Conservation (phyloP, 208 protist genomes). For the Strigomonas culicis region DNA sequence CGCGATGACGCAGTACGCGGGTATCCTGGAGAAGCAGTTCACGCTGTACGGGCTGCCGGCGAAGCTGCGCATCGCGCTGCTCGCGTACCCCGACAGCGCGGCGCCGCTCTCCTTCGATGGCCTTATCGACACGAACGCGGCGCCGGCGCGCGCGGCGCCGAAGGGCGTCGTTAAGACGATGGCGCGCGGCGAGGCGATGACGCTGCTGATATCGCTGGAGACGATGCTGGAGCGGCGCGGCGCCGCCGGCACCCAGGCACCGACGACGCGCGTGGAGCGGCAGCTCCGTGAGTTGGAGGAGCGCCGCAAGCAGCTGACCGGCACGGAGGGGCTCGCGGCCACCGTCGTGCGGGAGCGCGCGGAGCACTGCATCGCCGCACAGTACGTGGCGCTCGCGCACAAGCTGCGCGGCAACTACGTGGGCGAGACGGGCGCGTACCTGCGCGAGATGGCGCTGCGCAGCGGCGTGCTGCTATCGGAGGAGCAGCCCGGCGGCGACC, state of each 20-base stretch:
- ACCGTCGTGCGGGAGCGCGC: constrained; percentile 45
- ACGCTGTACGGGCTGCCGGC: constrained; percentile 58
- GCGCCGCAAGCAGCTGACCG: constrained; percentile 44
- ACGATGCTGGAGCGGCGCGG: constrained; percentile 65
- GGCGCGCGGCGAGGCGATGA: constrained; percentile 66
- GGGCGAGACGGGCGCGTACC: constrained; percentile 70
- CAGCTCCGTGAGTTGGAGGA: constrained; percentile 59
- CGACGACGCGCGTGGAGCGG: constrained; percentile 29
- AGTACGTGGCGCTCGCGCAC: constrained; percentile 60
- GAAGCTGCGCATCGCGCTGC: constrained; percentile 60
- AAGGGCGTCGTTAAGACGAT: constrained; percentile 46
- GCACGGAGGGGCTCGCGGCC: constrained; percentile 59
- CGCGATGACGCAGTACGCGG: constrained; percentile 25
- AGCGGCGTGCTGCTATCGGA: constrained; percentile 40
- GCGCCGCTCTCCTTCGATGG: constrained; percentile 58
- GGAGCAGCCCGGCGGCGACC: constrained; percentile 20
- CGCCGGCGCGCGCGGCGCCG: constrained; percentile 18
- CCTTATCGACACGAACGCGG: constrained; percentile 30
- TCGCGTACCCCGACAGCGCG: constrained; percentile 61
- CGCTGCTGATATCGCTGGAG: constrained; percentile 80
- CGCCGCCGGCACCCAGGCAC: constrained; percentile 4
- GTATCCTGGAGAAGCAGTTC: constrained; percentile 34
- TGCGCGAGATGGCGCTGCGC: constrained; percentile 64
- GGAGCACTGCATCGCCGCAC: constrained; percentile 50
- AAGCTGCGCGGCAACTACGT: constrained; percentile 76